Evolutionary conservation across 1,139 yeast species (phyloP), one percentile per base, ranked within the genome.

Genomic region (Suhomyces choctaworum): DNA sequence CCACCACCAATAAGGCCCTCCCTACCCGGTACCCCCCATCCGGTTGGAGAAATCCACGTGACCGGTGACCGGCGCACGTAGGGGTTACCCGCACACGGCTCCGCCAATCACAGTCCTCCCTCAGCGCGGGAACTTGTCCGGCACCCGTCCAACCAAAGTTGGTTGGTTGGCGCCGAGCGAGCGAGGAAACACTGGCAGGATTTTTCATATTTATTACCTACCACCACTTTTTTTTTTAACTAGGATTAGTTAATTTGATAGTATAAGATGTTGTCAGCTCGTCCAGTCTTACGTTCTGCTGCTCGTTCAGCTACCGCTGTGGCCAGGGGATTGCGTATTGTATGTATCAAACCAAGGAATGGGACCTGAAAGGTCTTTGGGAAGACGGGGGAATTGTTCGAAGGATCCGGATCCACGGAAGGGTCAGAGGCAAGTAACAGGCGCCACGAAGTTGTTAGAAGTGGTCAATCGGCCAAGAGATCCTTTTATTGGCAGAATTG

Each of bases 251-350:
- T 37, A 32, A 28, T 37, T 37, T 30, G 36, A 37, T 34, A 41
- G 29, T 38, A 37, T 39, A 40, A 36, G 46, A 82, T 82, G 90
- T 82, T 82, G 77, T 80, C 89, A 64, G 78, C 80, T 64, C 87
- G 90, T 78, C 78, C 86, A 68, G 79, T 79, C 72, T 74, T 82
- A 69, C 85, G 89, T 75, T 76, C 84, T 64, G 87, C 87, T 66
- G 78, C 83, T 63, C 82, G 87, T 74, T 75, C 86, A 60, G 80
- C 80, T 63, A 74, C 79, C 64, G 78, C 80, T 64, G 82, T 76
- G 62, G 78, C 80, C 50, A 70, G 75, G 68, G 60, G 70, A 50
- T 62, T 69, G 73, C 80, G 83, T 70, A 73, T 79, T 64, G 84
- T 79, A 76, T 70, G 85, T 78, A 66, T 62, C 27, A 25, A 27